Evolutionary conservation across 2,329 filamentous ascomycete genomes (phyloP).

Genomic region (Aspergillus calidoustus): DNA sequence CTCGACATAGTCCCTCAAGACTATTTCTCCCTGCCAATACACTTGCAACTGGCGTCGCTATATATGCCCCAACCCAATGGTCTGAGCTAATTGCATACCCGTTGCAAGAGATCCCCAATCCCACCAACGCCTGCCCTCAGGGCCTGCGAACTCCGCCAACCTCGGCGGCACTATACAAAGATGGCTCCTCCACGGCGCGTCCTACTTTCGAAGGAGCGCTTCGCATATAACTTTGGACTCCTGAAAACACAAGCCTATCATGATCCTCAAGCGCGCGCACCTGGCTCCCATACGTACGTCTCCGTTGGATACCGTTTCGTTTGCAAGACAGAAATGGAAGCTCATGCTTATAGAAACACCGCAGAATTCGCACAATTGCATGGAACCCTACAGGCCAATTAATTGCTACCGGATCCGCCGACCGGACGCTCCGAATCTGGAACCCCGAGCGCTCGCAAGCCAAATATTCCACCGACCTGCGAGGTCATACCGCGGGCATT

Average conservation of each 20-base stretch:
- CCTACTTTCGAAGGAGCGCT: constrained; percentile 66
- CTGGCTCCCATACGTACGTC: constrained; percentile 62
- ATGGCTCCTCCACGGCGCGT: constrained; percentile 49
- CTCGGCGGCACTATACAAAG: constrained; percentile 20
- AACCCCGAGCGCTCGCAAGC: constrained; percentile 62
- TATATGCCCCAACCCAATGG: not conserved
- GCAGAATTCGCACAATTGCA: constrained; percentile 75
- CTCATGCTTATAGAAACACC: constrained; percentile 14
- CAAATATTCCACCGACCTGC: constrained; percentile 54
- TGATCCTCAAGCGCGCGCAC: constrained; percentile 62
- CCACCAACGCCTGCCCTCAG: constrained; percentile 26
- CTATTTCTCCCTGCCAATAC: not conserved
- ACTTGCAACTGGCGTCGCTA: not conserved
- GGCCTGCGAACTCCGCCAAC: constrained; percentile 27
- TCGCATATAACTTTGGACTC: constrained; percentile 67
- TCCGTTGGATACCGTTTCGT: constrained; percentile 7
- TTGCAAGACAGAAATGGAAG: not conserved
- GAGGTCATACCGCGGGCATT: constrained; percentile 52
- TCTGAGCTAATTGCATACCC: not conserved
- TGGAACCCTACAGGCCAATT: constrained; percentile 88
- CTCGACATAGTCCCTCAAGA: not conserved
- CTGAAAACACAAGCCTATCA: constrained; percentile 74
- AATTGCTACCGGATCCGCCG: constrained; percentile 84
- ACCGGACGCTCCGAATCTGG: constrained; percentile 92
- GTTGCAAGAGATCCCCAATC: not conserved